Evolutionary conservation across 78 protist genomes (phyloP).

Genomic region (Dictyostelium intermedium): DNA sequence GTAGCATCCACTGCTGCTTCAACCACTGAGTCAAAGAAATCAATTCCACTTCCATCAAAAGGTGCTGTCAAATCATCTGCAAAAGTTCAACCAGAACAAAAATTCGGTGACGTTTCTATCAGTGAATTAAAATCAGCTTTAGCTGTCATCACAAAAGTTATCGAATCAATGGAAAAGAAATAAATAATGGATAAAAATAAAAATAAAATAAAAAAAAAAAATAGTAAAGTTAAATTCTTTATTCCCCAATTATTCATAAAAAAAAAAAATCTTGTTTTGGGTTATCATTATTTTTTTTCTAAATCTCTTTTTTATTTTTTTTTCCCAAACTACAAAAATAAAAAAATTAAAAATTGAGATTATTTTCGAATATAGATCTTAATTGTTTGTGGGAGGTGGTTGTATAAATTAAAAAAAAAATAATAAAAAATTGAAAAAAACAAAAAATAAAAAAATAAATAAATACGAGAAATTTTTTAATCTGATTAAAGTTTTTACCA

Average conservation of each 20-base stretch:
- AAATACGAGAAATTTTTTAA: no score
- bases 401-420: no score
- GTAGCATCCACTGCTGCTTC: neutral
- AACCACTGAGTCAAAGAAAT: neutral
- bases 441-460: no score
- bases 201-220: neutral
- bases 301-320: no score
- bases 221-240: neutral
- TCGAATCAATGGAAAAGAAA: neutral
- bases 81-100: neutral
- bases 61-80: neutral
- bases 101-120: neutral
- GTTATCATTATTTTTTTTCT: no score
- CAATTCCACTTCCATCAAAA: neutral
- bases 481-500: neutral
- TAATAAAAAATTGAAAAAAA: no score
- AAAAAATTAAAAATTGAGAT: neutral
- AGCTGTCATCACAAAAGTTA: neutral
- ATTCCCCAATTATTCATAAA: neutral
- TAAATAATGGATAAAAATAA: neutral
- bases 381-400: neutral
- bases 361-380: no score
- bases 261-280: neutral
- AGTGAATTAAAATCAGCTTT: neutral
- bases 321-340: no score